Conservation (phyloP, 352 stramenopile species). For the Pythium grandisporangium region DNA sequence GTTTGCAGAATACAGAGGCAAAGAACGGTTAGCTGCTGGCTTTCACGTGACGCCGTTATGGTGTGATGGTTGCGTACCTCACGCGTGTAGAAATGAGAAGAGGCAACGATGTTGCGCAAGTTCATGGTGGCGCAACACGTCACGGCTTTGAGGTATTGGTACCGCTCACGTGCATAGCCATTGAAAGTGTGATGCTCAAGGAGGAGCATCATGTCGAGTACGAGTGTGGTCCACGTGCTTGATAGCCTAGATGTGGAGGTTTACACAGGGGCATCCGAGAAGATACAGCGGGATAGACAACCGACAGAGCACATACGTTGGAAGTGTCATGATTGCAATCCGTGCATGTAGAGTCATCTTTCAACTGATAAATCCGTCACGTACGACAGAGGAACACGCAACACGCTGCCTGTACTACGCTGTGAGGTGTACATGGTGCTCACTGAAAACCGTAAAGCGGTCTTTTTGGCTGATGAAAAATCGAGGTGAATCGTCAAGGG, state of each 20-base stretch:
- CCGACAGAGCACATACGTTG: too few relatives aligned
- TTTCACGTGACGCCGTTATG: too few relatives aligned
- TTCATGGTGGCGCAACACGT: conserved; percentile 63
- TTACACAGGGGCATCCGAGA: not conserved
- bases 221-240: conserved; percentile 53
- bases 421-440: conserved; percentile 58
- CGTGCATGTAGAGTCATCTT: too few relatives aligned
- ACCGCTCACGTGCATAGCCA: conserved; percentile 50
- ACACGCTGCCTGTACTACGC: conserved; percentile 43
- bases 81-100: conserved; percentile 30
- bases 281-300: conserved; percentile 1
- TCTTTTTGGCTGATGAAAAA: conserved; percentile 62
- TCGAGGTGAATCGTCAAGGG: conserved; percentile 63
- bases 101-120: conserved; percentile 52
- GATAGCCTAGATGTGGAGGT: conserved; percentile 16
- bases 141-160: conserved; percentile 55
- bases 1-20: too few relatives aligned
- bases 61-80: conserved; percentile 27
- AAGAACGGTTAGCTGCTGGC: too few relatives aligned
- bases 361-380: not conserved
- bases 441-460: conserved; percentile 45
- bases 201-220: conserved; percentile 50
- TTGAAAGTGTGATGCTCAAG: conserved; percentile 62
- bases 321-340: not conserved
- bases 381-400: conserved; percentile 42